Base-by-base conservation (phyloP, 352 stramenopile genomes). In the Phytophthora brassicae region DNA sequence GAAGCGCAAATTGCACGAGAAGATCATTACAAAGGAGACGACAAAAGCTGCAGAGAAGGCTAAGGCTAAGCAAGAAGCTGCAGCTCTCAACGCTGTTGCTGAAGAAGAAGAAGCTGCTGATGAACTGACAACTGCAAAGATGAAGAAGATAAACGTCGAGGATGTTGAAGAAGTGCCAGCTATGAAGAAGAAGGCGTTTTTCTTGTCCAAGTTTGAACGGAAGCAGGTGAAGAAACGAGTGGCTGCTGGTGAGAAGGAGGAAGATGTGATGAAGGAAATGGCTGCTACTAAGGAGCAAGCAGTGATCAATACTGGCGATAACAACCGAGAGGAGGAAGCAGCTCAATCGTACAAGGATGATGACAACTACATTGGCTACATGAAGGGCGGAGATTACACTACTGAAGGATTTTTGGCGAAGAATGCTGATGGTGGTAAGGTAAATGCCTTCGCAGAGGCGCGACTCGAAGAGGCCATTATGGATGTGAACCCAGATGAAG, bases 401-500 rank as follows among this genome's bases (percentile, higher is more conserved):
- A 92, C 81, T 0, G 81, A 93, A 43, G 82, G 86, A 36, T 90
- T 92, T 53, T 50, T 95, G 35, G 55, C 81, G 19, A 88, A 89
- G 62, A 83, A 75, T 28, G 80, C 75, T 0, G 86, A 95, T 35
- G 85, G 85, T 48, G 85, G 85, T 44, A 89, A 89, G 63, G 74
- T 83, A 44, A 95, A 88, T 52, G 71, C 79, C 17, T 95, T 92
- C 64, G 75, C 88, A 17, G 80, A 94, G 54, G 83, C 86, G 23
- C 75, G 96, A 20, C 72, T 99, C 41, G 94, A 99, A 72, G 94
- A 99, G 56, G 95, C 95, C 11, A 97, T 99, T 65, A 66, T 99
- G 26, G 97, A 99, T 65, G 93, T 99, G 64, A 98, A 98, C 57
- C 96, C 96, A 12, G 97, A 99, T 60, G 97, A 99, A 58, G 96